Percentiles rank a stretch among this genome's conserved stretches.
Conservation (phyloP, 169 alveolate species). For the Cryptosporidium parvum region DNA sequence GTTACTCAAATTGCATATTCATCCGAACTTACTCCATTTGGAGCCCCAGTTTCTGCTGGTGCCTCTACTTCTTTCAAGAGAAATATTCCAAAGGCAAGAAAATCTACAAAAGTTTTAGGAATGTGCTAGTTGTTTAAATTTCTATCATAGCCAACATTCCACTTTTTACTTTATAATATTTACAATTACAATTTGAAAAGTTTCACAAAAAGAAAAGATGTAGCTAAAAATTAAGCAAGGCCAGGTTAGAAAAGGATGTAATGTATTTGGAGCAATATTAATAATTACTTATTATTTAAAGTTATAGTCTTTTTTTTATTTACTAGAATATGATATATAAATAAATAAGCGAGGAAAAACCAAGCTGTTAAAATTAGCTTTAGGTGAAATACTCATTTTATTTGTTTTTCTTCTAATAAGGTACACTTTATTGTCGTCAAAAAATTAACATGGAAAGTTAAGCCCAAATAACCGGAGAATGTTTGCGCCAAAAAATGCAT, state of each 20-base stretch:
- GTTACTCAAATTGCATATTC: conserved; percentile 74
- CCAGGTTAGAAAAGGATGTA: conserved; percentile 1
- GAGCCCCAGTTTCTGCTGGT: conserved; percentile 76
- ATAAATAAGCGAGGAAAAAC: neutral
- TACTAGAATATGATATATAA: neutral
- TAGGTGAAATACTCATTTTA: too few species aligned
- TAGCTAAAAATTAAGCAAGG: conserved; percentile 6
- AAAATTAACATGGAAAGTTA: too few species aligned
- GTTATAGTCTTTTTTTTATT: neutral
- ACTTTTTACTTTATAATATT: too few species aligned
- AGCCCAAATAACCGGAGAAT: neutral
- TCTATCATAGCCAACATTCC: too few species aligned
- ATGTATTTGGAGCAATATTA: neutral
- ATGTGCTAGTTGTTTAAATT: conserved; percentile 31
- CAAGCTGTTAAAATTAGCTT: too few species aligned
- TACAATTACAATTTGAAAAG: neutral
- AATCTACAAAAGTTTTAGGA: conserved; percentile 67
- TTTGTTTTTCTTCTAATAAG: neutral
- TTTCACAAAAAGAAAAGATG: neutral
- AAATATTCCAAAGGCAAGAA: conserved; percentile 61
- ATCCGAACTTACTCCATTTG: conserved; percentile 72
- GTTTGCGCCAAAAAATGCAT: neutral
- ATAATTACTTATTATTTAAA: neutral
- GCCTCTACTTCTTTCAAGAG: conserved; percentile 75
- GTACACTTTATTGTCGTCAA: neutral